Conservation (phyloP, 805 yeast species). For the Monosporozyma siamensis region DNA sequence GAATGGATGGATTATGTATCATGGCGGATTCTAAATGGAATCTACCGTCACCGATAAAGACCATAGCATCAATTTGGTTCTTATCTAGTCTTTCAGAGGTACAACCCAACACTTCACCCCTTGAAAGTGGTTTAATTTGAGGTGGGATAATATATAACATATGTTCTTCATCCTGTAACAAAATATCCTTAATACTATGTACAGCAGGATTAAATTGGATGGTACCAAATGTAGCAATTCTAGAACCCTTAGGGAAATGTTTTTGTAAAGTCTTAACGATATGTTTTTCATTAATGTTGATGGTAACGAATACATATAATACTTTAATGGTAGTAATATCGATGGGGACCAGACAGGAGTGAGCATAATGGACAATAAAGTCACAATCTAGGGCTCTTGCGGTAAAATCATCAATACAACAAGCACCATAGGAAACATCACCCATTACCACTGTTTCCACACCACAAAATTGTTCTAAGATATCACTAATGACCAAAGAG, state of each 20-base stretch:
- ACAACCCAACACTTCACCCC: slow-evolving; percentile 94
- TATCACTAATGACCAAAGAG: slow-evolving; percentile 83
- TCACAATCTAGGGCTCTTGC: slow-evolving; percentile 92
- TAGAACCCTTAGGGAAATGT: slow-evolving; percentile 56
- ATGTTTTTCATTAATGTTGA: slow-evolving; percentile 77
- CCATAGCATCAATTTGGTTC: slow-evolving; percentile 62
- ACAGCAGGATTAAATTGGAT: slow-evolving; percentile 94
- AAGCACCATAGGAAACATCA: slow-evolving; percentile 96
- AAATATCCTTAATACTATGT: slow-evolving; percentile 60
- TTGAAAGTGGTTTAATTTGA: slow-evolving; percentile 84
- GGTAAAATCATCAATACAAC: slow-evolving; percentile 94
- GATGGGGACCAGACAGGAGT: slow-evolving; percentile 91
- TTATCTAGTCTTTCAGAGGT: slow-evolving; percentile 76
- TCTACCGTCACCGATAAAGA: slow-evolving; percentile 92
- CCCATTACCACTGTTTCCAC: slow-evolving; percentile 94
- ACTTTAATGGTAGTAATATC: slow-evolving; percentile 87
- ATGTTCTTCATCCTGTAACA: slow-evolving; percentile 39
- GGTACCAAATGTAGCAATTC: slow-evolving; percentile 84
- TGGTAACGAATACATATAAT: slow-evolving; percentile 90
- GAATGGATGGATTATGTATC: slow-evolving; percentile 92
- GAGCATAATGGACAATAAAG: slow-evolving; percentile 92
- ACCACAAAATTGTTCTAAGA: slow-evolving; percentile 79
- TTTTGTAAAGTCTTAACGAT: slow-evolving; percentile 63
- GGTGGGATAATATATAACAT: slow-evolving; percentile 68
- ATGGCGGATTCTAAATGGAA: slow-evolving; percentile 92